A percentile compares a stretch with the other conserved stretches of the same genome.
Evolutionary conservation across 805 yeast genomes (phyloP).

Genomic region (Ogataea angusta): DNA sequence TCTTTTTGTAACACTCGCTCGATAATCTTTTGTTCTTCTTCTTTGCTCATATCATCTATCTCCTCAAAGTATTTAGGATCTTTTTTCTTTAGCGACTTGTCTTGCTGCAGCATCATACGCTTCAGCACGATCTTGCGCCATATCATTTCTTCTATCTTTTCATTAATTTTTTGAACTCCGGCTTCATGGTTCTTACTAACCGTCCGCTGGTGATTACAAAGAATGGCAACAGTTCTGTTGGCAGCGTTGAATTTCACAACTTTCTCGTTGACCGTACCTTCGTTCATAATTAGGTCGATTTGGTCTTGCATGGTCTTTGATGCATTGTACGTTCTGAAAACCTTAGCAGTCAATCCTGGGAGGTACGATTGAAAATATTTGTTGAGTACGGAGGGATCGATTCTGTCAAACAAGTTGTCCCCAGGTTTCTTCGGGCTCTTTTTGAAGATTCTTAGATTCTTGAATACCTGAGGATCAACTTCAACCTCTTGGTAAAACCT

Average conservation of each 20-base stretch:
- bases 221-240: slow-evolving; percentile 88
- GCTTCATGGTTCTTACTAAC: slow-evolving; percentile 82
- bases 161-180: slow-evolving; percentile 74
- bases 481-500: slow-evolving; percentile 89
- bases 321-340: slow-evolving; percentile 96
- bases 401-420: slow-evolving; percentile 86
- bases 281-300: slow-evolving; percentile 76
- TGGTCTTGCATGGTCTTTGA: slow-evolving; percentile 97
- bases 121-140: slow-evolving; percentile 82
- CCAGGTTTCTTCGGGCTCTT: slow-evolving; percentile 87
- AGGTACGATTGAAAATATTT: slow-evolving; percentile 84
- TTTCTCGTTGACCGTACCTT: slow-evolving; percentile 85
- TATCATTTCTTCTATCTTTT: slow-evolving; percentile 70
- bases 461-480: slow-evolving; percentile 89
- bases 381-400: slow-evolving; percentile 79
- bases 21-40: slow-evolving; percentile 59
- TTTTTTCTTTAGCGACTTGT: slow-evolving; percentile 47
- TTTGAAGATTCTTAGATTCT: slow-evolving; percentile 81
- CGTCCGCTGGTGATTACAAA: slow-evolving; percentile 96
- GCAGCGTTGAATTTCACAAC: slow-evolving; percentile 90
- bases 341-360: slow-evolving; percentile 94
- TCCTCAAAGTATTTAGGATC: slow-evolving; percentile 63
- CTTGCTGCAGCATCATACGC: slow-evolving; percentile 65
- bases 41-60: slow-evolving; percentile 61
- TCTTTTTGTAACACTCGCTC: slow-evolving; percentile 61